phyloP scores from a whole-genome alignment of 164 flowering plant genomes.

The Vitis rupestris region DNA sequence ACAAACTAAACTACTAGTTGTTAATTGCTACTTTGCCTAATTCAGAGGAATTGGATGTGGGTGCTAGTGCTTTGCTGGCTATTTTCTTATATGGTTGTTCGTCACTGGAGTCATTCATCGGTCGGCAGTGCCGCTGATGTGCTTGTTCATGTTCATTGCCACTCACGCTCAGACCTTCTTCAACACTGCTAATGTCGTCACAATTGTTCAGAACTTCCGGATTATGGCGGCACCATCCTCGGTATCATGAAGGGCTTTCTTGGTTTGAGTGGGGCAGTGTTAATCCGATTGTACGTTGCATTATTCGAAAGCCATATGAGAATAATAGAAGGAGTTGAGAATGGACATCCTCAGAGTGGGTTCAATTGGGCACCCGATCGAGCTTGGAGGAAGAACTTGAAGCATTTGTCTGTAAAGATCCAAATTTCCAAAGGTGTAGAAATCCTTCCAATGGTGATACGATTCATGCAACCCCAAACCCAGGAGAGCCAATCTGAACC shows the following conservation, averaged over 20 bases:
- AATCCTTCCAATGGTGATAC: too few relatives aligned
- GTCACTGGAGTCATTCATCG: constrained; percentile 57
- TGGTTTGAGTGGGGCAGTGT: constrained; percentile 87
- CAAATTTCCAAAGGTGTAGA: too few relatives aligned
- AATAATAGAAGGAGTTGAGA: constrained; percentile 6
- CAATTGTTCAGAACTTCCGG: constrained; percentile 68
- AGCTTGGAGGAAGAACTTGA: too few relatives aligned
- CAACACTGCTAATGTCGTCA: constrained; percentile 71
- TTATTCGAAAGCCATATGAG: constrained; percentile 51
- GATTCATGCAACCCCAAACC: too few relatives aligned
- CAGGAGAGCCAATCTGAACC: too few relatives aligned
- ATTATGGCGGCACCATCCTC: constrained; percentile 73
- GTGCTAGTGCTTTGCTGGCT: constrained; percentile 69
- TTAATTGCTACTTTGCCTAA: too few relatives aligned
- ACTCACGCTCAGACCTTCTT: constrained; percentile 52
- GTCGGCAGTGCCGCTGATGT: constrained; percentile 62
- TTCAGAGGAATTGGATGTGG: too few relatives aligned
- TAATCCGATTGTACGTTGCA: constrained; percentile 71
- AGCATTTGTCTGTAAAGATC: too few relatives aligned
- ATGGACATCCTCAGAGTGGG: too few relatives aligned
- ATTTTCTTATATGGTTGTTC: constrained; percentile 72
- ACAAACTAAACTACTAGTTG: too few relatives aligned
- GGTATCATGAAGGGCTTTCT: constrained; percentile 99
- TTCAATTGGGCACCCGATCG: too few relatives aligned
- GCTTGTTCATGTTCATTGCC: constrained; percentile 36